Evolutionary conservation across 2,329 filamentous ascomycete genomes (phyloP).

Genomic region (Byssochlamys sp.): DNA sequence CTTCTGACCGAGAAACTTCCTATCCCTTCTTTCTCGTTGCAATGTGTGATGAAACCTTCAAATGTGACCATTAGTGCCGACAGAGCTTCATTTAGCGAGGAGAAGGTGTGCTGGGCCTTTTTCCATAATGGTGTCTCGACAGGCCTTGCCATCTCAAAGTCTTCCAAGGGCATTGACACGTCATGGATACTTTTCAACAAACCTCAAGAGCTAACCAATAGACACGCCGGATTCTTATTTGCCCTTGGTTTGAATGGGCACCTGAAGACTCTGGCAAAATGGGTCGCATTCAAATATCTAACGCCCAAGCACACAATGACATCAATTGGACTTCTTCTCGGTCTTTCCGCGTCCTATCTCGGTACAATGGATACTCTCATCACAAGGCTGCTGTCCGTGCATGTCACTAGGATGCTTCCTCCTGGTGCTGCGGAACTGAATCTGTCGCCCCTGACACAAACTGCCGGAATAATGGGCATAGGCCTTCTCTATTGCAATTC

Average conservation of each 20-base stretch:
- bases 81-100: constrained; percentile 75
- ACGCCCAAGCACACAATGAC: constrained; percentile 99
- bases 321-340: constrained; percentile 85
- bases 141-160: constrained; percentile 77
- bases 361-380: constrained; percentile 96
- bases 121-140: constrained; percentile 95
- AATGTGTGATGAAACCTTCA: constrained; percentile 81
- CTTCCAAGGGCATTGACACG: constrained; percentile 88
- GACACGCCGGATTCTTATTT: constrained; percentile 89
- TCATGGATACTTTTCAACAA: constrained; percentile 99
- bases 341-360: constrained; percentile 83
- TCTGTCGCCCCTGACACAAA: constrained; percentile 83
- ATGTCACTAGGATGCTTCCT: constrained; percentile 89
- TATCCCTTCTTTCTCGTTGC: constrained; percentile 81
- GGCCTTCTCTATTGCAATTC: constrained; percentile 88
- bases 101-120: constrained; percentile 96
- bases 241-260: constrained; percentile 90
- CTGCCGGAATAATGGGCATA: constrained; percentile 93
- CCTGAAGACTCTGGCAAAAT: constrained; percentile 87
- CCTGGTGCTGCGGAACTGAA: constrained; percentile 89
- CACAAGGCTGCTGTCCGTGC: constrained; percentile 83
- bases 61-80: constrained; percentile 92
- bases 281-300: constrained; percentile 98
- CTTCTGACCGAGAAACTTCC: constrained; percentile 85
- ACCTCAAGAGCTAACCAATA: constrained; percentile 79